These are phyloP conservation scores for Ophiostoma quercus DNA, from an alignment of 2,329 filamentous ascomycete species.

Conservation along the genomic window DNA sequence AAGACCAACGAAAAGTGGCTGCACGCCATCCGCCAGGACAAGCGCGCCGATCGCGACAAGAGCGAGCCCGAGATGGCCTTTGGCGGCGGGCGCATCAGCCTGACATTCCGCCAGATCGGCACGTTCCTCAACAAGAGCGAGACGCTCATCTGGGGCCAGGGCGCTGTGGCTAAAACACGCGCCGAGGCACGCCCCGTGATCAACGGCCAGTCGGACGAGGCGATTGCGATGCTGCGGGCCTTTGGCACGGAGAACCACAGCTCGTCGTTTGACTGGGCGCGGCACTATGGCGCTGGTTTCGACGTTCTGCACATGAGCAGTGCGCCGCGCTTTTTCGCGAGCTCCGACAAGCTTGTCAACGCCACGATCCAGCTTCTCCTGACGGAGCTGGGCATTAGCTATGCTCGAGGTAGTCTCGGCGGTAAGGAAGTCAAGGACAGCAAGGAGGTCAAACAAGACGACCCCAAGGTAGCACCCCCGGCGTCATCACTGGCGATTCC, in stretches of 20 bases:
- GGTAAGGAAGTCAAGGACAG: neutral
- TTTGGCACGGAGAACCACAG: slow-evolving; percentile 83
- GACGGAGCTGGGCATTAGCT: slow-evolving; percentile 43
- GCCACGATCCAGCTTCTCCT: slow-evolving; percentile 48
- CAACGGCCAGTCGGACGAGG: slow-evolving; percentile 62
- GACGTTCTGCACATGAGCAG: slow-evolving; percentile 68
- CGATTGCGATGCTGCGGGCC: slow-evolving; percentile 64
- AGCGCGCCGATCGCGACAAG: slow-evolving; percentile 64
- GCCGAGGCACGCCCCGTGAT: slow-evolving; percentile 58
- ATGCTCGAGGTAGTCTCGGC: slow-evolving; percentile 42
- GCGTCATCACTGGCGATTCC: slow-evolving; percentile 17
- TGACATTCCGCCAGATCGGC: slow-evolving; percentile 85
- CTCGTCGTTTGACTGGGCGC: slow-evolving; percentile 67
- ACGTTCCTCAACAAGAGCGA: slow-evolving; percentile 70
- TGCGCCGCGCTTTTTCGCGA: slow-evolving; percentile 48
- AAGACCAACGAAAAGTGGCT: slow-evolving; percentile 81
- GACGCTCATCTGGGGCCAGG: slow-evolving; percentile 82
- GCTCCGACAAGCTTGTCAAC: slow-evolving; percentile 45
- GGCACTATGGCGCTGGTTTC: slow-evolving; percentile 71
- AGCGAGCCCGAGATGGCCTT: slow-evolving; percentile 64
- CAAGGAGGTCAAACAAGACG: neutral
- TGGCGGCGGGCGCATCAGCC: slow-evolving; percentile 72
- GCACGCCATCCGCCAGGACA: slow-evolving; percentile 87
- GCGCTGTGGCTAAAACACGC: slow-evolving; percentile 64
- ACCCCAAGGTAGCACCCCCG: slow-evolving; percentile 20